Percentiles rank a stretch among this genome's conserved stretches.
phyloP scores from a whole-genome alignment of 129 eudicot species.

The Artemisia argyi region DNA sequence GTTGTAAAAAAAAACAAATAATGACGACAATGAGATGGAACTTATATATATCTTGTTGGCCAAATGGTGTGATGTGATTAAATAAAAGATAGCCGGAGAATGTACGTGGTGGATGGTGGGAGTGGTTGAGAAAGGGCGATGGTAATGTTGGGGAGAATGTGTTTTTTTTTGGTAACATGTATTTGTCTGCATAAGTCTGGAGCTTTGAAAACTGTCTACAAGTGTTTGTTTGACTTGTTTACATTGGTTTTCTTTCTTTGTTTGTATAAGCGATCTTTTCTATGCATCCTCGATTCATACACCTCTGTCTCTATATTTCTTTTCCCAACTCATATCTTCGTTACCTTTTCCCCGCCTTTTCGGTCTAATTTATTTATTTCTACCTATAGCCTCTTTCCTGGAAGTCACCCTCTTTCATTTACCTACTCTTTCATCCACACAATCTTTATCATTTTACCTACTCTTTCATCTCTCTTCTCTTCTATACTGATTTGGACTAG shows the following conservation, averaged over 20 bases:
- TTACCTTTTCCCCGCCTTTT: slow-evolving; percentile 26
- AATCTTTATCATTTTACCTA: too few relatives aligned
- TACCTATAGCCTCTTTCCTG: too few relatives aligned
- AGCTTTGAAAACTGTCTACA: slow-evolving; percentile 12
- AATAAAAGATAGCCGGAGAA: neutral
- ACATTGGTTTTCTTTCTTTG: slow-evolving; percentile 8
- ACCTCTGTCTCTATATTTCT: slow-evolving; percentile 10
- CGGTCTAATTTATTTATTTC: neutral
- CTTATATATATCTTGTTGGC: neutral
- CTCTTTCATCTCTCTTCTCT: too few relatives aligned
- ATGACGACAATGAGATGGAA: neutral
- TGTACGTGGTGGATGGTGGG: slow-evolving; percentile 21
- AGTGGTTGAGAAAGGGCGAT: neutral
- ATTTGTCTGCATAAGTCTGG: slow-evolving; percentile 17
- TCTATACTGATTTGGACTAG: too few relatives aligned
- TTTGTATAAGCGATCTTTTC: slow-evolving; percentile 21
- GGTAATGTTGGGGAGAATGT: neutral
- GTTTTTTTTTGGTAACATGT: slow-evolving; percentile 19
- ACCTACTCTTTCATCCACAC: too few relatives aligned
- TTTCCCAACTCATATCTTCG: slow-evolving; percentile 24
- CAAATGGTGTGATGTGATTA: neutral
- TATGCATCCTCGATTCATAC: slow-evolving; percentile 36
- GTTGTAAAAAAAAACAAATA: neutral
- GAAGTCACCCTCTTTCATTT: too few relatives aligned
- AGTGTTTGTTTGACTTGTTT: slow-evolving; percentile 43